phyloP scores from a whole-genome alignment of 2,329 filamentous ascomycete genomes.

The Trichoderma breve region DNA sequence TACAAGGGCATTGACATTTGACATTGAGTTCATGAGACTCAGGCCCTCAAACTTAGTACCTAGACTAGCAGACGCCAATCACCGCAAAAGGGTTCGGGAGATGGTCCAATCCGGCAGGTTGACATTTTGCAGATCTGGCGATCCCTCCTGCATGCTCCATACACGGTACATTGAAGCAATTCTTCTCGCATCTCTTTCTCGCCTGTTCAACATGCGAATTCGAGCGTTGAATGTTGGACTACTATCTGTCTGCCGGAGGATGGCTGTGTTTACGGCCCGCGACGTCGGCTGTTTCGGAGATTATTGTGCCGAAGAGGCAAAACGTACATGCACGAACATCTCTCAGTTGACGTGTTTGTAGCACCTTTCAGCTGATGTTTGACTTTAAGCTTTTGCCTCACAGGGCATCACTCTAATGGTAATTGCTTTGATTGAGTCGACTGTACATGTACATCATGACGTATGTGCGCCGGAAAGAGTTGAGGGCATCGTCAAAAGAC shows the following conservation, averaged over 20 bases:
- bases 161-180: not conserved
- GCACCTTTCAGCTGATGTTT: not conserved
- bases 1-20: not conserved
- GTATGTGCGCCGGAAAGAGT: not conserved
- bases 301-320: not conserved
- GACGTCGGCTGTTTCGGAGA: not conserved
- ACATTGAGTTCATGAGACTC: not conserved
- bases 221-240: not conserved
- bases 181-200: not conserved
- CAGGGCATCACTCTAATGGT: not conserved
- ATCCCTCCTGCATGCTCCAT: not conserved
- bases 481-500: not conserved
- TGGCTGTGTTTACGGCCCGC: not conserved
- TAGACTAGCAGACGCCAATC: conserved; percentile 2
- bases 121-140: not conserved
- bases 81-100: conserved; percentile 9
- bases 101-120: conserved; percentile 13
- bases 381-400: not conserved
- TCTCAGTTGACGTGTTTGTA: not conserved
- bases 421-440: not conserved
- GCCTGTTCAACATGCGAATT: not conserved
- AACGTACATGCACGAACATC: not conserved
- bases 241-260: not conserved
- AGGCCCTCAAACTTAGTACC: not conserved
- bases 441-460: not conserved